Evolutionary conservation across 2,329 filamentous ascomycete species (phyloP).

Genomic region (Ophiosphaerella narmari): DNA sequence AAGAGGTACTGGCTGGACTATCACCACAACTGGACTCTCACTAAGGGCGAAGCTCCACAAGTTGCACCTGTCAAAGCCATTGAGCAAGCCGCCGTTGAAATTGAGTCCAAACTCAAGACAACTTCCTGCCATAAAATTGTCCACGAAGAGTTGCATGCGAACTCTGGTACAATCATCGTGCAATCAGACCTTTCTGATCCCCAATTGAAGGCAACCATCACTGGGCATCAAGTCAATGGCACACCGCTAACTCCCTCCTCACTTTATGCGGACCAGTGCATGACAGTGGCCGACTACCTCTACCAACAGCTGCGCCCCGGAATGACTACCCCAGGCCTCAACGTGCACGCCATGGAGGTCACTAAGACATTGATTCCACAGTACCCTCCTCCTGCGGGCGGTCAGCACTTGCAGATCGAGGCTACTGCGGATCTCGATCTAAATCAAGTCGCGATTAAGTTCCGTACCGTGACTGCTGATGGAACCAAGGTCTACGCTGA

Average conservation of each 20-base stretch:
- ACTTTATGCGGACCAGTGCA: constrained; percentile 67
- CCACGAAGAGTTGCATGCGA: constrained; percentile 65
- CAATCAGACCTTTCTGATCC: constrained; percentile 69
- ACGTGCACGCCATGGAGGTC: constrained; percentile 70
- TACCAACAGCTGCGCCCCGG: constrained; percentile 67
- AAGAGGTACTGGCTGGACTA: constrained; percentile 77
- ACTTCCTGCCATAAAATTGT: constrained; percentile 69
- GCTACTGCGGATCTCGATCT: constrained; percentile 63
- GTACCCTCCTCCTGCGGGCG: constrained; percentile 52
- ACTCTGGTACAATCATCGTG: constrained; percentile 63
- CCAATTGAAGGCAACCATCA: constrained; percentile 65
- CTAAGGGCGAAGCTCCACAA: constrained; percentile 64
- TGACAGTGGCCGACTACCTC: constrained; percentile 69
- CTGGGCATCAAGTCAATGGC: constrained; percentile 71
- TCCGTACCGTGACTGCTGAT: constrained; percentile 63
- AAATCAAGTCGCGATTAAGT: constrained; percentile 60
- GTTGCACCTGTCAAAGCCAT: constrained; percentile 47
- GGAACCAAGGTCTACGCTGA: constrained; percentile 61
- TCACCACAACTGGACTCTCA: constrained; percentile 71
- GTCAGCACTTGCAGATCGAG: constrained; percentile 65
- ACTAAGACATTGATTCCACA: constrained; percentile 70
- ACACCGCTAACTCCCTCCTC: constrained; percentile 68
- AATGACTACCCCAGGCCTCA: constrained; percentile 61
- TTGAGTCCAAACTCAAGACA: constrained; percentile 63
- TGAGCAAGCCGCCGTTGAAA: constrained; percentile 43